A percentile compares a stretch with the other conserved stretches of the same genome.
phyloP scores from a whole-genome alignment of 1,284 basidiomycete species.

The Leccinum holopus region DNA sequence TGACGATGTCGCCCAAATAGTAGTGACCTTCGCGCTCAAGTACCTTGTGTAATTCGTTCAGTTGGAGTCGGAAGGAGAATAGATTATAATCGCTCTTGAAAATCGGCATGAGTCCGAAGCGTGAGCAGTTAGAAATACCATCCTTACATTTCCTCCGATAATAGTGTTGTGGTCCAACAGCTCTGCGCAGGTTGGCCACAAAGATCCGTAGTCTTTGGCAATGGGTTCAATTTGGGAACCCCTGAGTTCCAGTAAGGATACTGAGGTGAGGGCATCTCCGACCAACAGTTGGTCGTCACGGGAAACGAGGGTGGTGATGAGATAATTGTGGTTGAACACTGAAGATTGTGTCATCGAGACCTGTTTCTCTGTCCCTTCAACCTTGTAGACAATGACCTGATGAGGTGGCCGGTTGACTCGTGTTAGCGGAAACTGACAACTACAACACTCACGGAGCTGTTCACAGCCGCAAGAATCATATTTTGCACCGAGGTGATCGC shows the following conservation, averaged over 20 bases:
- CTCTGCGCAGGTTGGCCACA: conserved; percentile 68
- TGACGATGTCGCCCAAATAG: conserved; percentile 69
- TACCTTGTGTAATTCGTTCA: conserved; percentile 37
- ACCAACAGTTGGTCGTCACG: conserved; percentile 55
- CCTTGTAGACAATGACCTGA: conserved; percentile 48
- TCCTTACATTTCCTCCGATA: conserved; percentile 75
- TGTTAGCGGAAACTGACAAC: background rate
- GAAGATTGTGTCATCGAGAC: conserved; percentile 45
- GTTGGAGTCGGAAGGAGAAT: conserved; percentile 62
- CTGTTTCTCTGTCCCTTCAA: conserved; percentile 36
- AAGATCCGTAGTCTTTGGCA: conserved; percentile 75
- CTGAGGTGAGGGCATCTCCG: conserved; percentile 82
- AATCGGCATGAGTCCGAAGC: conserved; percentile 5
- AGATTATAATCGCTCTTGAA: conserved; percentile 76
- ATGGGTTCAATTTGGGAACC: conserved; percentile 54
- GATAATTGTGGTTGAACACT: conserved; percentile 79
- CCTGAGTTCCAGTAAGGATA: conserved; percentile 65
- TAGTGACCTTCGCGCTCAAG: conserved; percentile 66
- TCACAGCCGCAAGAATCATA: conserved; percentile 66
- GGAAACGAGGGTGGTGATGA: conserved; percentile 63
- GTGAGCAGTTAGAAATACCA: background rate
- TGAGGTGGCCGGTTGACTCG: background rate
- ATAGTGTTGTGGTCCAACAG: conserved; percentile 55
- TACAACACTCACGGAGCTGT: conserved; percentile 62
- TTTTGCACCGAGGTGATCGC: conserved; percentile 48